Evolutionary conservation across 2,329 filamentous ascomycete species (phyloP).

Genomic region (Neofusicoccum ribis): DNA sequence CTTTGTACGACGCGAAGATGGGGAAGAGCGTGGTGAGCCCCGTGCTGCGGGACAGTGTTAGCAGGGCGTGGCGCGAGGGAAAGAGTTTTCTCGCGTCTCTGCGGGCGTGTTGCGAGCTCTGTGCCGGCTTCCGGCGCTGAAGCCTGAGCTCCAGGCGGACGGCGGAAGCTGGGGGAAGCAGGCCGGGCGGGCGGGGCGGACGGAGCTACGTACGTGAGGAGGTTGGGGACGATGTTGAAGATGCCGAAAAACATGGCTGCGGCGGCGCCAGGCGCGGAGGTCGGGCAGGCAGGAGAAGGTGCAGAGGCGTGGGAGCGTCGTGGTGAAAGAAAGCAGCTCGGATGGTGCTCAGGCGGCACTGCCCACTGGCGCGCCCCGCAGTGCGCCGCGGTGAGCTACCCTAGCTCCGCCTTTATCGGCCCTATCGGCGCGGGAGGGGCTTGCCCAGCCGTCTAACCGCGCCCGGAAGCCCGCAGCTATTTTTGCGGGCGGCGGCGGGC

Average conservation of each 20-base stretch:
- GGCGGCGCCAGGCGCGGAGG: neutral
- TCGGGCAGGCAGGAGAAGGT: neutral
- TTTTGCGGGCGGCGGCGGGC: neutral
- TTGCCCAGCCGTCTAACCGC: neutral
- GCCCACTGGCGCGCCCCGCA: neutral
- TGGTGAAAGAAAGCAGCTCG: slow-evolving; percentile 4
- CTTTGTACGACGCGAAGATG: slow-evolving; percentile 96
- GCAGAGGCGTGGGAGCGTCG: neutral
- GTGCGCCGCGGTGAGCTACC: slow-evolving; percentile 3
- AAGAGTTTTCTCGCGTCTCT: neutral
- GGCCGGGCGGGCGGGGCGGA: neutral
- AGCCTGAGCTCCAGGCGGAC: neutral
- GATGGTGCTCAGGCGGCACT: neutral
- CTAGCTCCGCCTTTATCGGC: slow-evolving; percentile 11
- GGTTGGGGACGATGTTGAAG: slow-evolving; percentile 19
- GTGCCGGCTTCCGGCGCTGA: neutral
- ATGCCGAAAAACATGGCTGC: slow-evolving; percentile 20
- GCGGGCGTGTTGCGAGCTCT: too few species aligned
- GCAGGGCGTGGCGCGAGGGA: neutral
- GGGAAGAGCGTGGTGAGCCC: slow-evolving; percentile 89
- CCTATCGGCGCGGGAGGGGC: slow-evolving; percentile 15
- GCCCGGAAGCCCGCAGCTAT: slow-evolving; percentile 6
- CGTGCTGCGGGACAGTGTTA: slow-evolving; percentile 58
- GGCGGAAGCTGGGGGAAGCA: neutral
- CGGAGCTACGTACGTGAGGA: slow-evolving; percentile 17